Evolutionary conservation across 1,139 yeast genomes (phyloP).

Genomic region (Suhomyces coccinellae): DNA sequence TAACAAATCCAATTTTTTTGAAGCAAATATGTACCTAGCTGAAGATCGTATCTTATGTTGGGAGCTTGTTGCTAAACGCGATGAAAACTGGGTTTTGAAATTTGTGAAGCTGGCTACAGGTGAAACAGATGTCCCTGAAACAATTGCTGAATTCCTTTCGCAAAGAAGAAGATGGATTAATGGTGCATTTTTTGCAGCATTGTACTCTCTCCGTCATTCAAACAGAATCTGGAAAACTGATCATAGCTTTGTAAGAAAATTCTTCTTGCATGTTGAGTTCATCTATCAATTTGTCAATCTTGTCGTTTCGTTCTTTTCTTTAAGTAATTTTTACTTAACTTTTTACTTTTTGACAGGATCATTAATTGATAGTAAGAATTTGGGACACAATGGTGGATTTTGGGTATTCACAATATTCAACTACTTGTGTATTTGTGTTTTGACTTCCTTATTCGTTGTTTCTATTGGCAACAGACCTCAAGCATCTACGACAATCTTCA

Average conservation of each 20-base stretch:
- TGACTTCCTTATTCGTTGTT: slow-evolving; percentile 82
- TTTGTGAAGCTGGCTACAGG: slow-evolving; percentile 94
- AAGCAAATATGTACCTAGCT: slow-evolving; percentile 96
- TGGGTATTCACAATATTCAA: slow-evolving; percentile 82
- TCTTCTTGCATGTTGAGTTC: slow-evolving; percentile 81
- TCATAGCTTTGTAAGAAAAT: slow-evolving; percentile 73
- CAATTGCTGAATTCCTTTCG: slow-evolving; percentile 83
- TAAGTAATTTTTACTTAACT: slow-evolving; percentile 86
- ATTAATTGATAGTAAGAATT: slow-evolving; percentile 49
- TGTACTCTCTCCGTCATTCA: slow-evolving; percentile 80
- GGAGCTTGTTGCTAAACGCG: slow-evolving; percentile 89
- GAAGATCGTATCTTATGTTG: slow-evolving; percentile 97
- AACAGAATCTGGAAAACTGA: slow-evolving; percentile 82
- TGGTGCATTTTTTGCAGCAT: slow-evolving; percentile 96
- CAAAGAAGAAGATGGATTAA: slow-evolving; percentile 98
- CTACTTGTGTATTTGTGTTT: slow-evolving; percentile 74
- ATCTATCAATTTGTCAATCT: slow-evolving; percentile 75
- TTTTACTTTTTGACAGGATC: slow-evolving; percentile 94
- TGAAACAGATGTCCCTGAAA: slow-evolving; percentile 96
- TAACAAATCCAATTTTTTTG: slow-evolving; percentile 70
- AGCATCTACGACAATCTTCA: slow-evolving; percentile 71
- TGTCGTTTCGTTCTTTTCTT: slow-evolving; percentile 83
- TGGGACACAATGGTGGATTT: slow-evolving; percentile 72
- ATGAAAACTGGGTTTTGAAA: slow-evolving; percentile 88
- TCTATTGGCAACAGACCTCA: slow-evolving; percentile 97